Percentiles rank a stretch among this genome's conserved stretches.
Evolutionary conservation across 1,284 basidiomycete species (phyloP).

Genomic region (Pseudozyma thailandica): DNA sequence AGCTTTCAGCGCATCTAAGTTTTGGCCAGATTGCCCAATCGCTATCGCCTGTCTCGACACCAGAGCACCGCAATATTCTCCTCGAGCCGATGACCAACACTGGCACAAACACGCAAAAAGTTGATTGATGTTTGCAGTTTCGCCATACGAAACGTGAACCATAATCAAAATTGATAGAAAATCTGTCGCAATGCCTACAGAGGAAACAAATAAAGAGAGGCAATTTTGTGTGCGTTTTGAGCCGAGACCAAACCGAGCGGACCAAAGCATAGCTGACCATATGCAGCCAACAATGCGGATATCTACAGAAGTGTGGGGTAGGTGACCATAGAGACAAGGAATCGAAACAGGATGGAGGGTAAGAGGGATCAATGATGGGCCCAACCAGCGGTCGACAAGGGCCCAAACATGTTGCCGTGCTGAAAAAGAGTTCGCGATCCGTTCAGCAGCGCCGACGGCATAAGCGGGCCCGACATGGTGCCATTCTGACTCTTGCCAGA

Average conservation of each 20-base stretch:
- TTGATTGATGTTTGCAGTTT: background rate
- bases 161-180: constrained; percentile 1
- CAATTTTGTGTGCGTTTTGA: constrained; percentile 9
- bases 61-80: too few species aligned
- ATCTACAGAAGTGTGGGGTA: constrained; percentile 6
- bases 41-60: too few species aligned
- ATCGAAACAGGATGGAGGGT: background rate
- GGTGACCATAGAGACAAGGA: background rate
- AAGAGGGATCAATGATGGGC: constrained; percentile 3
- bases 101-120: background rate
- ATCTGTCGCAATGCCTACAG: constrained; percentile 3
- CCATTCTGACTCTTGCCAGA: constrained; percentile 39
- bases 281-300: constrained; percentile 1
- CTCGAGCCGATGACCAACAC: too few species aligned
- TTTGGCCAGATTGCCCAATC: too few species aligned
- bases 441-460: constrained; percentile 45
- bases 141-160: constrained; percentile 1
- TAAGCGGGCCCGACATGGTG: constrained; percentile 39
- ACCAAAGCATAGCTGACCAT: too few species aligned
- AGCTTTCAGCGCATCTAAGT: too few species aligned
- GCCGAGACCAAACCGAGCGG: too few species aligned
- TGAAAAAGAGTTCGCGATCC: constrained; percentile 37
- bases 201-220: background rate
- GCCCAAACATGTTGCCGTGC: constrained; percentile 38
- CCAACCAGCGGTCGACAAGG: constrained; percentile 39